Percentiles rank a stretch among this genome's conserved stretches.
These are phyloP conservation scores for Debaryomyces singareniensis DNA, from an alignment of 1,139 yeast genomes.

Conservation along the genomic window DNA sequence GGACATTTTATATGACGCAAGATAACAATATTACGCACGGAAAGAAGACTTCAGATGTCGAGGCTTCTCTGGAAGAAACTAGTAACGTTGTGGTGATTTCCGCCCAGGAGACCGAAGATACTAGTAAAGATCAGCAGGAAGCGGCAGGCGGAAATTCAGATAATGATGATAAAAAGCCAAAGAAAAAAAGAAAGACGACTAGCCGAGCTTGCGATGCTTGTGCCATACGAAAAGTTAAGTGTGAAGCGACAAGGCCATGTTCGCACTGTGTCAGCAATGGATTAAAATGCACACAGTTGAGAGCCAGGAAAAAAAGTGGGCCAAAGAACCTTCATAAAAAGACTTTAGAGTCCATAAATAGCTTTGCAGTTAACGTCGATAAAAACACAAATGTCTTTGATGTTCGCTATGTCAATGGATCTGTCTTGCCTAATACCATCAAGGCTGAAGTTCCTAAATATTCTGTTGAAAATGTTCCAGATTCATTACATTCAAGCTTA, in stretches of 20 bases:
- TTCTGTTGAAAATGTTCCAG: conserved; percentile 13
- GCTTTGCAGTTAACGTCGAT: conserved; percentile 11
- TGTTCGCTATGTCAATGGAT: conserved; percentile 3
- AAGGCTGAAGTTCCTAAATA: conserved; percentile 7
- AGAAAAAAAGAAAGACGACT: conserved; percentile 17
- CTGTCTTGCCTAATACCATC: conserved; percentile 4
- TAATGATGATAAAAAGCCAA: conserved; percentile 5
- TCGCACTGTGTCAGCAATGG: conserved; percentile 30
- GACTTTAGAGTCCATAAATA: conserved; percentile 30
- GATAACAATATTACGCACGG: too few relatives aligned
- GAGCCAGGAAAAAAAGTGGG: conserved; percentile 37
- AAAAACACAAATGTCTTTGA: conserved; percentile 1
- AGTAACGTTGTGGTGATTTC: neutral
- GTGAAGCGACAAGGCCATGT: conserved; percentile 36
- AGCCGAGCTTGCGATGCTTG: conserved; percentile 41
- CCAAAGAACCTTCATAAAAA: conserved; percentile 36
- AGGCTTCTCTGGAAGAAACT: too few relatives aligned
- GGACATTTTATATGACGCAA: too few relatives aligned
- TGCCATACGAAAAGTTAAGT: conserved; percentile 36
- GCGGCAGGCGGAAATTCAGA: neutral
- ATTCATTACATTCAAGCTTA: conserved; percentile 4
- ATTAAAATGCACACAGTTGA: conserved; percentile 29
- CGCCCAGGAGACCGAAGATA: too few relatives aligned
- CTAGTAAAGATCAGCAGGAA: too few relatives aligned
- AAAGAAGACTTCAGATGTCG: too few relatives aligned